Percentiles rank a stretch among this genome's conserved stretches.
Evolutionary conservation across 768 basidiomycete genomes (phyloP).

Genomic region (Boletus bicolor): DNA sequence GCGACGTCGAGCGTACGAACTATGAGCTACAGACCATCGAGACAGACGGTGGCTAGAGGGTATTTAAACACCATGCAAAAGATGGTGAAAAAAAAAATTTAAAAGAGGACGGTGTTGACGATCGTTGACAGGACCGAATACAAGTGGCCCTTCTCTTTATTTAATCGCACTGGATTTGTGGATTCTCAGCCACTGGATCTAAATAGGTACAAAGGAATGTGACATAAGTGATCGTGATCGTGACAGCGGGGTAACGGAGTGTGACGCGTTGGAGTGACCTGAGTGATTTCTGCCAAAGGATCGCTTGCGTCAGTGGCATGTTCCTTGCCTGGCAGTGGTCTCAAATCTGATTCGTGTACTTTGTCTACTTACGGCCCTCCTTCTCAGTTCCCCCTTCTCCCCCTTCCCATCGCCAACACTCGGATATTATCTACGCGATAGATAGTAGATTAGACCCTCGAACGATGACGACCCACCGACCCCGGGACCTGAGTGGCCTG

Average conservation of each 20-base stretch:
- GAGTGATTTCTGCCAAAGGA: slow-evolving; percentile 34
- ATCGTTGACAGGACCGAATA: slow-evolving; percentile 43
- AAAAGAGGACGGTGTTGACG: slow-evolving; percentile 45
- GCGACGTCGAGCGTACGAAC: slow-evolving; percentile 55
- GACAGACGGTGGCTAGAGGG: slow-evolving; percentile 27
- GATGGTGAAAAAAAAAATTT: slow-evolving; percentile 22
- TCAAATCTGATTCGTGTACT: background rate
- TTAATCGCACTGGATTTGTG: slow-evolving; percentile 25
- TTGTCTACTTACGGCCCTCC: slow-evolving; percentile 8
- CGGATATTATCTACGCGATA: background rate
- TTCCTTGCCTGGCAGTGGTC: too few species aligned
- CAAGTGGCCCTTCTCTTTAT: slow-evolving; percentile 23
- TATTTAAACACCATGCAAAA: slow-evolving; percentile 47
- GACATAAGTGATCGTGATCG: slow-evolving; percentile 6
- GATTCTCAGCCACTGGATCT: slow-evolving; percentile 22
- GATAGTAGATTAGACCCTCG: background rate
- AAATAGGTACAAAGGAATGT: slow-evolving; percentile 19
- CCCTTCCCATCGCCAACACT: background rate
- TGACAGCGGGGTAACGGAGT: slow-evolving; percentile 9
- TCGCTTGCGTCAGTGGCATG: background rate
- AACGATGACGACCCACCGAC: background rate
- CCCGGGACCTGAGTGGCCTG: background rate
- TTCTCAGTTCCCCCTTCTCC: background rate
- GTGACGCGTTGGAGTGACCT: slow-evolving; percentile 8
- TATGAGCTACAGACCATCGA: slow-evolving; percentile 35